phyloP scores from a whole-genome alignment of 1,284 basidiomycete genomes.

The Ceratobasidium sp. region DNA sequence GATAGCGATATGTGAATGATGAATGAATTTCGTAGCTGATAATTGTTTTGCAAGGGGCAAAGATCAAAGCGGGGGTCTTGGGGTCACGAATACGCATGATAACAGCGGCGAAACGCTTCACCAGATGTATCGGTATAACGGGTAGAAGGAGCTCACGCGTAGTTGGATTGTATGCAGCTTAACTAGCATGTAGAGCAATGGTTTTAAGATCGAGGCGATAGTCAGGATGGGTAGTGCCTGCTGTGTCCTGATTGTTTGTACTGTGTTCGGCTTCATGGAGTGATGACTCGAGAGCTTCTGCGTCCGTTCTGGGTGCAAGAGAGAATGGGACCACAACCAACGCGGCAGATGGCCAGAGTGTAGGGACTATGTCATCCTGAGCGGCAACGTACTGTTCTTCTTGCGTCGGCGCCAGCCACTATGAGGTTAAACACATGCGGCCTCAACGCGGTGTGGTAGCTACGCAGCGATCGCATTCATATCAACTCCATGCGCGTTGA shows the following conservation, averaged over 20 bases:
- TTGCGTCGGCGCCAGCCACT: conserved; percentile 72
- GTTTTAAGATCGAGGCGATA: conserved; percentile 98
- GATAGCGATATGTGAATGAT: too few species aligned
- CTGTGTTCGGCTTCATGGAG: conserved; percentile 28
- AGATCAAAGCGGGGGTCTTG: conserved; percentile 99
- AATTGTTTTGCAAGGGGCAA: conserved; percentile 99
- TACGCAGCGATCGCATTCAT: too few species aligned
- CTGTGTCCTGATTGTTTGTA: conserved; percentile 75
- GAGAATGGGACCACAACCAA: conserved; percentile 1
- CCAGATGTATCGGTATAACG: conserved; percentile 62
- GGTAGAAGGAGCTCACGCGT: conserved; percentile 60
- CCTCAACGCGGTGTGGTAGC: too few species aligned
- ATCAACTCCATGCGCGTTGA: too few species aligned
- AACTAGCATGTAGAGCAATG: conserved; percentile 96
- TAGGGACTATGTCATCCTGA: conserved; percentile 94
- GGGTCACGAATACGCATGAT: conserved; percentile 99
- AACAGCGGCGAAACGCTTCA: conserved; percentile 98
- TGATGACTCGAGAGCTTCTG: conserved; percentile 35
- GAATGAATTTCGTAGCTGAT: conserved; percentile 65
- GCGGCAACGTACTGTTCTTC: conserved; percentile 93
- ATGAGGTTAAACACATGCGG: too few species aligned
- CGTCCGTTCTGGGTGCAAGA: conserved; percentile 34
- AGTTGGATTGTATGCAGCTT: conserved; percentile 99
- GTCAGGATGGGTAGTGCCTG: conserved; percentile 98
- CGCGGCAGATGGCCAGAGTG: conserved; percentile 76